Conservation (phyloP, 1,139 yeast species). For the Wickerhamiella infanticola region DNA sequence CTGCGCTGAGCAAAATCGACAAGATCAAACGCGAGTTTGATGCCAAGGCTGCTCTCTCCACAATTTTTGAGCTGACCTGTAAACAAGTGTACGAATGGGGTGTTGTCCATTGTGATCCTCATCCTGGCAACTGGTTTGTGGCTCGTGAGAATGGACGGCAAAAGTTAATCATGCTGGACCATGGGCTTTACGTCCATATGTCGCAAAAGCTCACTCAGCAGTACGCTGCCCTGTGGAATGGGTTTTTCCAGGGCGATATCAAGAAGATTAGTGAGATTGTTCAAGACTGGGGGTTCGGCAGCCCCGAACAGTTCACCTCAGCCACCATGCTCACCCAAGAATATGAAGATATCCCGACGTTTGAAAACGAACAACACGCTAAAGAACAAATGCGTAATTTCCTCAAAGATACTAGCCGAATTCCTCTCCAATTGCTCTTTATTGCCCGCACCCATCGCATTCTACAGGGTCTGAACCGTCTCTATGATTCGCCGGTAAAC, state of each 20-base stretch:
- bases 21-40: constrained; percentile 32
- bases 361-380: constrained; percentile 27
- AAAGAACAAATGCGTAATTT: constrained; percentile 32
- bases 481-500: constrained; percentile 59
- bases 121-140: constrained; percentile 61
- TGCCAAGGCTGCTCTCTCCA: constrained; percentile 33
- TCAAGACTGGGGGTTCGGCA: constrained; percentile 54
- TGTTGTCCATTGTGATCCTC: constrained; percentile 66
- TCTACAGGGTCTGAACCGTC: constrained; percentile 52
- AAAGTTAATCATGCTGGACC: constrained; percentile 51
- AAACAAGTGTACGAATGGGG: constrained; percentile 65
- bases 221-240: constrained; percentile 50
- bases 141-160: constrained; percentile 26
- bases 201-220: constrained; percentile 36
- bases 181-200: constrained; percentile 51
- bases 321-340: constrained; percentile 38
- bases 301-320: constrained; percentile 48
- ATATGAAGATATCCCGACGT: constrained; percentile 21
- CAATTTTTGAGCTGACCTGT: constrained; percentile 42
- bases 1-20: constrained; percentile 35
- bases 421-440: constrained; percentile 53
- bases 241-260: constrained; percentile 39
- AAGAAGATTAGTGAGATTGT: constrained; percentile 37
- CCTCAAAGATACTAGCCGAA: constrained; percentile 44
- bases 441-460: constrained; percentile 59